phyloP scores from a whole-genome alignment of 2,329 filamentous ascomycete species.

The Fusarium oligoseptatum region DNA sequence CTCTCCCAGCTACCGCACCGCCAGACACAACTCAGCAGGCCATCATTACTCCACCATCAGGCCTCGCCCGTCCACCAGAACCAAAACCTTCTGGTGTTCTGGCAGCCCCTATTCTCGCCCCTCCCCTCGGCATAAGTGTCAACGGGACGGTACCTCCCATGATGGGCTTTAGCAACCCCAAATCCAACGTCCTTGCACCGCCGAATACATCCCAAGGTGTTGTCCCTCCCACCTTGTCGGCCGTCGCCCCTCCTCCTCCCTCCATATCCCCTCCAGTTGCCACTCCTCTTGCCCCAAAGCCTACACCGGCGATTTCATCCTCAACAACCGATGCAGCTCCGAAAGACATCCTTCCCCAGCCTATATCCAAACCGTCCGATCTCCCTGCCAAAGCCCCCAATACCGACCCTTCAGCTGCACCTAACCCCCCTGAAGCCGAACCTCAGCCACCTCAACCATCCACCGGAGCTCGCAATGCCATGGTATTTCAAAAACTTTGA shows the following conservation, averaged over 20 bases:
- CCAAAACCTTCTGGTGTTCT: slow-evolving; percentile 52
- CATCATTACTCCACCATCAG: slow-evolving; percentile 39
- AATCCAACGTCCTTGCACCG: slow-evolving; percentile 60
- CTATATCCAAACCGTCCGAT: slow-evolving; percentile 13
- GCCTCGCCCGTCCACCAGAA: slow-evolving; percentile 42
- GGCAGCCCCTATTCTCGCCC: slow-evolving; percentile 55
- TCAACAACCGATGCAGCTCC: slow-evolving; percentile 4
- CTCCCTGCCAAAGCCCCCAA: slow-evolving; percentile 17
- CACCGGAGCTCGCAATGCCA: slow-evolving; percentile 67
- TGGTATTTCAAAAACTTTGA: slow-evolving; percentile 72
- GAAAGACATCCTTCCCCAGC: slow-evolving; percentile 20
- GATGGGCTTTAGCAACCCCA: slow-evolving; percentile 49
- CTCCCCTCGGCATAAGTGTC: slow-evolving; percentile 50
- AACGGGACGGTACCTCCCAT: slow-evolving; percentile 43
- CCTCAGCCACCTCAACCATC: slow-evolving; percentile 44
- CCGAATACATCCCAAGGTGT: slow-evolving; percentile 56
- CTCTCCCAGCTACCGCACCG: slow-evolving; percentile 23
- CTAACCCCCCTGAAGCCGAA: slow-evolving; percentile 24
- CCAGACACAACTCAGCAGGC: slow-evolving; percentile 13
- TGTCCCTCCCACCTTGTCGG: slow-evolving; percentile 34
- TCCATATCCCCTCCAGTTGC: slow-evolving; percentile 14
- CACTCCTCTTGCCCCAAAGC: background rate
- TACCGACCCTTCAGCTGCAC: slow-evolving; percentile 19
- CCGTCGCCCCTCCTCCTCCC: slow-evolving; percentile 35
- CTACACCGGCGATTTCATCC: slow-evolving; percentile 4